Base-by-base conservation (phyloP, 345 rosid genomes). In the Toxicodendron radicans region DNA sequence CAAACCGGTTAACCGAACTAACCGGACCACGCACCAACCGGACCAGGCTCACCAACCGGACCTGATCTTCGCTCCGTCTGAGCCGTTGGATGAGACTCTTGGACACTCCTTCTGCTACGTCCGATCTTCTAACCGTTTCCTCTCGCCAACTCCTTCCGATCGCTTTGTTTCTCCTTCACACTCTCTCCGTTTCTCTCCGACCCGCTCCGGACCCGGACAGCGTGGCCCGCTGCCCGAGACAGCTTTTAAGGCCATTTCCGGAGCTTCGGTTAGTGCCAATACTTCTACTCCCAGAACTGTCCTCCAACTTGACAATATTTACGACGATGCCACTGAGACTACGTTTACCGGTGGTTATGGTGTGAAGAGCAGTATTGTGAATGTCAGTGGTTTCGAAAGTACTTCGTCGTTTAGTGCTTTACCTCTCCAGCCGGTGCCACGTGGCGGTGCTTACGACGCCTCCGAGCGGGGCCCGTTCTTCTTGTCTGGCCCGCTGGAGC, bases 91-190 rank as follows among this genome's bases (percentile, higher is more conserved):
- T 76, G 98, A 95, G 78, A 88, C 97, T 75, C 87, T 91, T 4
- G 99, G 99, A 45, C 99, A 93, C 78, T 95, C 99, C 61, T 95
- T 92, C 87, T 87, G 92, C 82, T 95, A 95, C 85, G 97, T 91
- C 62, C 92, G 94, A 58, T 92, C 97, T 53, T 95, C 99, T 20
- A 90, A 89, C 69, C 95, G 96, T 51, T 95, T 92, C 75, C 63
- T 91, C 62, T 91, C 98, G 4, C 98, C 97, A 10, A 87, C 97
- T 68, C 76, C 89, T 46, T 92, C 97, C 64, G 99, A 92, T 85
- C 97, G 97, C 12, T 95, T 95, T 72, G 76, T 87, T 23, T 92
- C 98, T 62, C 99, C 98, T 16, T 75, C 97, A 23, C 85, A 71
- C 66, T 95, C 99, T 20, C 91, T 90, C 69, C 99, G 98, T 64